Percentiles rank a stretch among this genome's conserved stretches.
Evolutionary conservation across 768 basidiomycete species (phyloP).

Genomic region (Kwoniella sp.): DNA sequence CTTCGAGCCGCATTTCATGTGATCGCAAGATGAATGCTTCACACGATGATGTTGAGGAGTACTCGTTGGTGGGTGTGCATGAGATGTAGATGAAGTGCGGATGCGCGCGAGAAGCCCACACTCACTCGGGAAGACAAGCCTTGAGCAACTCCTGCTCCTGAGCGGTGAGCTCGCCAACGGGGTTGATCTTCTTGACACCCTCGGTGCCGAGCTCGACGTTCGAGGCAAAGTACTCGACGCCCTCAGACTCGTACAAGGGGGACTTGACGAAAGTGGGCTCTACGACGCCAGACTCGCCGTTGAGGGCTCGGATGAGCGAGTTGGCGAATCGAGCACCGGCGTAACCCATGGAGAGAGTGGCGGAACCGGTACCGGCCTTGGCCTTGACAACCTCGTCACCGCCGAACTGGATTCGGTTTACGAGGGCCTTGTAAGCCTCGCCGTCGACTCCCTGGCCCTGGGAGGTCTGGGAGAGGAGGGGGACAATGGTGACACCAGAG

Average conservation of each 20-base stretch:
- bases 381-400: conserved; percentile 98
- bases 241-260: conserved; percentile 67
- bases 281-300: conserved; percentile 84
- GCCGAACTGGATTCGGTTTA: conserved; percentile 94
- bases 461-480: conserved; percentile 81
- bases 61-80: background rate
- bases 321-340: conserved; percentile 84
- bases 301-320: conserved; percentile 79
- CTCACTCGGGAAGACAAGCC: conserved; percentile 74
- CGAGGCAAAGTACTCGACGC: conserved; percentile 87
- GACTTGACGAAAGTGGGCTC: conserved; percentile 79
- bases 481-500: conserved; percentile 96
- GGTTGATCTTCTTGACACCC: conserved; percentile 78
- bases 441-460: conserved; percentile 66
- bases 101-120: no score
- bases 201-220: conserved; percentile 80
- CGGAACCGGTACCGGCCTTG: conserved; percentile 89
- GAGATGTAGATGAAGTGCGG: background rate
- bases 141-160: conserved; percentile 75
- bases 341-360: conserved; percentile 95
- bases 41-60: no score
- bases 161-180: conserved; percentile 74
- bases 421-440: conserved; percentile 72
- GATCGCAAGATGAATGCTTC: no score
- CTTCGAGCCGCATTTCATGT: no score